Conservation (phyloP, 2,329 filamentous ascomycete species). For the Colletotrichum eremochloae region DNA sequence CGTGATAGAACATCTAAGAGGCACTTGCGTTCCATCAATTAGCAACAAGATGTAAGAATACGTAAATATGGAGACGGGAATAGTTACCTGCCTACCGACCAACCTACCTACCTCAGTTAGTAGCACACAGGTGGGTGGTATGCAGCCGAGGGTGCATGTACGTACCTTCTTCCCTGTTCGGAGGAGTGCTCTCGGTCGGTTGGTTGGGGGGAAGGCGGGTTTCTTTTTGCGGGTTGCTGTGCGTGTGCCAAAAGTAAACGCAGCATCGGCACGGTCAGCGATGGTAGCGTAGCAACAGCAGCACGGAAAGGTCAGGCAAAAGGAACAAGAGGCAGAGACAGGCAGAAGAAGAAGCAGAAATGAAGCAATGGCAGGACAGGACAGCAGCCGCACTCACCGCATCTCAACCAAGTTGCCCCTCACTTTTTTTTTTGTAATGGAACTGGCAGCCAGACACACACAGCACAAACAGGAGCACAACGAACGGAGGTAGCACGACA, state of each 20-base stretch:
- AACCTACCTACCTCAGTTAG: background rate
- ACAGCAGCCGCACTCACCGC: background rate
- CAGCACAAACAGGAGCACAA: background rate
- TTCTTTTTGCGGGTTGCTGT: background rate
- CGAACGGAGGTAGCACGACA: background rate
- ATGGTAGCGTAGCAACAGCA: slow-evolving; percentile 16
- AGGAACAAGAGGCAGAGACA: slow-evolving; percentile 6
- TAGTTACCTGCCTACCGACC: background rate
- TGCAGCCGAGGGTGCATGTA: background rate
- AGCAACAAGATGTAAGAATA: slow-evolving; percentile 1
- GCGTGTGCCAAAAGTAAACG: slow-evolving; percentile 1
- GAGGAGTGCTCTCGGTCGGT: slow-evolving; percentile 1
- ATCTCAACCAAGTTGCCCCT: background rate
- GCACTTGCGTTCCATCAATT: slow-evolving; percentile 12
- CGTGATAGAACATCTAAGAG: slow-evolving; percentile 3
- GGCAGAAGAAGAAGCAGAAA: background rate
- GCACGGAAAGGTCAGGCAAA: background rate
- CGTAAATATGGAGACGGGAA: slow-evolving; percentile 12
- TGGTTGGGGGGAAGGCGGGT: background rate
- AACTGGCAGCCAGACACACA: background rate
- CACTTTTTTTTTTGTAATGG: background rate
- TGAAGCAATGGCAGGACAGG: background rate
- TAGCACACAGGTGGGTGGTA: background rate
- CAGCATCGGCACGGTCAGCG: background rate
- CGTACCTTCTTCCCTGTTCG: slow-evolving; percentile 14